Evolutionary conservation across 306 rosid species (phyloP).

Genomic region (Trichosanthes cucumerina): DNA sequence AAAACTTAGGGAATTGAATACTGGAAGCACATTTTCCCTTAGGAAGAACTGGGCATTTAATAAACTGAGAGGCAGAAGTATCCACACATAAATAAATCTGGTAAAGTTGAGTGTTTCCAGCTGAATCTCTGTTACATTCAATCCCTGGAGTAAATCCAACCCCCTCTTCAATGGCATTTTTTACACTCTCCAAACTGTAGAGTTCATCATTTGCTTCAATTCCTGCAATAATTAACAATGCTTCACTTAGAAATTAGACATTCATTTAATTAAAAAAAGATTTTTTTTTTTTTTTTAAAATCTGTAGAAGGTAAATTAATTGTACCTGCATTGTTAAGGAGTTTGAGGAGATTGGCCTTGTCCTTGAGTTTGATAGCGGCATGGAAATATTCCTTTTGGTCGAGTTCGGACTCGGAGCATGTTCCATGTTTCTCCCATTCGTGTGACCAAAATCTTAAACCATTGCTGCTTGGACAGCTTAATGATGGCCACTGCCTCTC

Average conservation of each 20-base stretch:
- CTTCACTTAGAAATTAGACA: background rate
- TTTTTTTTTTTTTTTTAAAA: too few relatives aligned
- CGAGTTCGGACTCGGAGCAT: constrained; percentile 47
- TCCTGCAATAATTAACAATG: constrained; percentile 28
- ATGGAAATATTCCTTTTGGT: constrained; percentile 58
- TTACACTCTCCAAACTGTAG: constrained; percentile 36
- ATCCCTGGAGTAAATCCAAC: constrained; percentile 41
- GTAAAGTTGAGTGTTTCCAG: constrained; percentile 40
- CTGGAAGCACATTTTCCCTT: constrained; percentile 27
- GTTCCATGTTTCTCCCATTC: constrained; percentile 95
- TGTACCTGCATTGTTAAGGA: constrained; percentile 50
- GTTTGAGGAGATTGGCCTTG: constrained; percentile 41
- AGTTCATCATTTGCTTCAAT: constrained; percentile 54
- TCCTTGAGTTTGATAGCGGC: constrained; percentile 55
- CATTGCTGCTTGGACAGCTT: constrained; percentile 87
- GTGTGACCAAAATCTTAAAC: constrained; percentile 68
- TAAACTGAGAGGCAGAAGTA: constrained; percentile 41
- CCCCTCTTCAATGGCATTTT: constrained; percentile 40
- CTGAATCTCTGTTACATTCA: constrained; percentile 49
- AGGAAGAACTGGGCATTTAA: constrained; percentile 54
- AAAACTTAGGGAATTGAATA: constrained; percentile 43
- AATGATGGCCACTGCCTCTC: constrained; percentile 69
- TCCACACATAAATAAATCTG: constrained; percentile 59
- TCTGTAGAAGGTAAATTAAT: too few relatives aligned
- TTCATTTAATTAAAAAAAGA: too few relatives aligned